A percentile compares a stretch with the other conserved stretches of the same genome.
These are phyloP conservation scores for Sechiopsis laciniata DNA, from an alignment of 306 rosid species.

Conservation along the genomic window DNA sequence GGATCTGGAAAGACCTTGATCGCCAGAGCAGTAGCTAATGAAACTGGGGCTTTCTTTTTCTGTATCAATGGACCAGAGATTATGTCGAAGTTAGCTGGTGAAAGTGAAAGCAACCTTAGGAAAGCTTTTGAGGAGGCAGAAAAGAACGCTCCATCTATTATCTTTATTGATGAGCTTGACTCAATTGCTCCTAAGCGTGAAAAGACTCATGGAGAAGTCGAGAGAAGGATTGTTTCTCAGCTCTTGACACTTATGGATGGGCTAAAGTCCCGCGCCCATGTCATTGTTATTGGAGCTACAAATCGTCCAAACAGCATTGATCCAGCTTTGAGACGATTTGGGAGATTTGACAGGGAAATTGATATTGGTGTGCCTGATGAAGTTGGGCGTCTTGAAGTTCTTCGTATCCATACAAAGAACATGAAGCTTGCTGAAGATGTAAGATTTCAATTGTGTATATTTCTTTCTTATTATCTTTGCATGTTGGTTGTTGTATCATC, in stretches of 20 bases:
- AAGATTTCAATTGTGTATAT: slow-evolving; percentile 17
- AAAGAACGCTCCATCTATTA: slow-evolving; percentile 60
- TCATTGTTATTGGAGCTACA: slow-evolving; percentile 61
- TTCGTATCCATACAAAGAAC: slow-evolving; percentile 61
- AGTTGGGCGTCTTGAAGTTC: slow-evolving; percentile 60
- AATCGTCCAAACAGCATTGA: slow-evolving; percentile 67
- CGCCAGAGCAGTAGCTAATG: slow-evolving; percentile 63
- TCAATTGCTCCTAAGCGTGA: slow-evolving; percentile 69
- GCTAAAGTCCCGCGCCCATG: slow-evolving; percentile 53
- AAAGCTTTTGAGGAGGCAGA: slow-evolving; percentile 71
- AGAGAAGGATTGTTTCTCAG: slow-evolving; percentile 64
- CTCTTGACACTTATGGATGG: slow-evolving; percentile 69
- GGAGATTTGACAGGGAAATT: slow-evolving; percentile 64
- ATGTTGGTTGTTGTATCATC: background rate
- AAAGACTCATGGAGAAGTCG: slow-evolving; percentile 62
- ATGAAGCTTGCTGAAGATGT: slow-evolving; percentile 71
- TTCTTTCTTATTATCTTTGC: background rate
- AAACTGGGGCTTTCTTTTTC: slow-evolving; percentile 63
- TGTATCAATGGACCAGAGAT: slow-evolving; percentile 60
- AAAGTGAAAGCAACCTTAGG: slow-evolving; percentile 64
- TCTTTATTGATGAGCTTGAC: slow-evolving; percentile 60
- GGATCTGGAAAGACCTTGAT: slow-evolving; percentile 62
- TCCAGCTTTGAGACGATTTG: slow-evolving; percentile 60
- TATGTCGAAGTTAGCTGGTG: slow-evolving; percentile 65
- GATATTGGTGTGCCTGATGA: slow-evolving; percentile 70